phyloP scores from a whole-genome alignment of 768 basidiomycete genomes.

The Kwoniella sp. region DNA sequence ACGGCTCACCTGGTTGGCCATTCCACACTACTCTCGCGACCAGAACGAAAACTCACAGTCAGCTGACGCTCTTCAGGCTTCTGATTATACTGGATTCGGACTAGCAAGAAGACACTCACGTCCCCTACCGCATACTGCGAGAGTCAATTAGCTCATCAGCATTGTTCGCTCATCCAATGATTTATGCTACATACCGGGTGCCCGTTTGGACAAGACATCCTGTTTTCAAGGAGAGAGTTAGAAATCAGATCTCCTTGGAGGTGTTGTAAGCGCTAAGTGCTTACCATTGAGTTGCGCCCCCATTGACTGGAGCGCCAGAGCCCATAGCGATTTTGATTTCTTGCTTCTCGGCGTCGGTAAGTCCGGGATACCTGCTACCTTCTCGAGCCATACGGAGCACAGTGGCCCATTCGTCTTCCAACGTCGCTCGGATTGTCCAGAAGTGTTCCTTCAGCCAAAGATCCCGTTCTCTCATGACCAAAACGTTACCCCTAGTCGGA shows the following conservation, averaged over 20 bases:
- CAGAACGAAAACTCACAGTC: no score
- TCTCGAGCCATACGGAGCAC: not conserved
- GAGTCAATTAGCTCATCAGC: no score
- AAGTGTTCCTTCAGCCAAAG: not conserved
- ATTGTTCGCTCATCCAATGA: no score
- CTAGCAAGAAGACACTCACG: no score
- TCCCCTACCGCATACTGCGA: no score
- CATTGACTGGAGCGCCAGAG: not conserved
- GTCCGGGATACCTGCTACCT: not conserved
- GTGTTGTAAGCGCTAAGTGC: no score
- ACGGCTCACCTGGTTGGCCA: no score
- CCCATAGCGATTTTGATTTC: not conserved
- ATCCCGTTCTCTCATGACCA: not conserved
- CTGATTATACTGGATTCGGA: no score
- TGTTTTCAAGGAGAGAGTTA: no score
- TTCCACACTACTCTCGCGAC: no score
- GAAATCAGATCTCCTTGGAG: no score
- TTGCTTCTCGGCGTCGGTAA: not conserved
- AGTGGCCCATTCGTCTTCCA: not conserved
- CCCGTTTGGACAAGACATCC: not conserved
- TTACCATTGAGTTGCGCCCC: not conserved
- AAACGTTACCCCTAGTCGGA: not conserved
- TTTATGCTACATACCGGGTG: not conserved
- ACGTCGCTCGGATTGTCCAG: not conserved
- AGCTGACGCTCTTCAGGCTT: no score